Conservation (phyloP, 768 basidiomycete species). For the Sporobolomyces phaffii region DNA sequence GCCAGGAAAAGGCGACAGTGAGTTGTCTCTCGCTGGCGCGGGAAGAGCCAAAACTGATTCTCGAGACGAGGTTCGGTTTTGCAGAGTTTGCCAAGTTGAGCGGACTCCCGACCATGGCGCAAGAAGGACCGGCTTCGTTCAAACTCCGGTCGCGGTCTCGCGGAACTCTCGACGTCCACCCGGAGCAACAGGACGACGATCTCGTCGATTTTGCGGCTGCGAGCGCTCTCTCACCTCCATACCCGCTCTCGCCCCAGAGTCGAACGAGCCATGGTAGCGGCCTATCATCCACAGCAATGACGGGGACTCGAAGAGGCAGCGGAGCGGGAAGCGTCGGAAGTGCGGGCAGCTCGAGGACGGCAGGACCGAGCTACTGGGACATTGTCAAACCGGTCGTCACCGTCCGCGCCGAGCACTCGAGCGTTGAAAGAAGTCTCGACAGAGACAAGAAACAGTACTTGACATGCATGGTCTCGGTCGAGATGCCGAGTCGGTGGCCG, state of each 20-base stretch:
- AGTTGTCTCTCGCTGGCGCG: slow-evolving; percentile 28
- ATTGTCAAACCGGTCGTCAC: slow-evolving; percentile 89
- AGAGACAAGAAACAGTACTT: slow-evolving; percentile 64
- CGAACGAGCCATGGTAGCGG: slow-evolving; percentile 1
- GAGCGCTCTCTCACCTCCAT: slow-evolving; percentile 47
- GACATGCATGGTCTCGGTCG: slow-evolving; percentile 89
- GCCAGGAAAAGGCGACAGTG: slow-evolving; percentile 69
- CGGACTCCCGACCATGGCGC: slow-evolving; percentile 62
- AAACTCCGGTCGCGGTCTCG: slow-evolving; percentile 39
- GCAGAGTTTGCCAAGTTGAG: slow-evolving; percentile 89
- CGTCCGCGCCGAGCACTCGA: slow-evolving; percentile 84
- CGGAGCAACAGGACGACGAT: slow-evolving; percentile 78
- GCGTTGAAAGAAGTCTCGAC: slow-evolving; percentile 64
- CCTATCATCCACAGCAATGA: slow-evolving; percentile 5
- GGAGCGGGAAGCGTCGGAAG: too few species aligned
- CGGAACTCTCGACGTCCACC: slow-evolving; percentile 40
- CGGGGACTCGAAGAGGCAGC: slow-evolving; percentile 14
- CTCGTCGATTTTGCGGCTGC: slow-evolving; percentile 58
- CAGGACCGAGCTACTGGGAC: slow-evolving; percentile 48
- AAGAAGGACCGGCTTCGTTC: slow-evolving; percentile 44
- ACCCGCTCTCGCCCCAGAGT: background rate
- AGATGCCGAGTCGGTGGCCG: slow-evolving; percentile 71
- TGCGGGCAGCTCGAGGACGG: too few species aligned
- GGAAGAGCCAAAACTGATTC: background rate
- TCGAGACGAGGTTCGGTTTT: background rate